Evolutionary conservation across 2,329 filamentous ascomycete species (phyloP).

Genomic region (Alternaria angustiovoidea): DNA sequence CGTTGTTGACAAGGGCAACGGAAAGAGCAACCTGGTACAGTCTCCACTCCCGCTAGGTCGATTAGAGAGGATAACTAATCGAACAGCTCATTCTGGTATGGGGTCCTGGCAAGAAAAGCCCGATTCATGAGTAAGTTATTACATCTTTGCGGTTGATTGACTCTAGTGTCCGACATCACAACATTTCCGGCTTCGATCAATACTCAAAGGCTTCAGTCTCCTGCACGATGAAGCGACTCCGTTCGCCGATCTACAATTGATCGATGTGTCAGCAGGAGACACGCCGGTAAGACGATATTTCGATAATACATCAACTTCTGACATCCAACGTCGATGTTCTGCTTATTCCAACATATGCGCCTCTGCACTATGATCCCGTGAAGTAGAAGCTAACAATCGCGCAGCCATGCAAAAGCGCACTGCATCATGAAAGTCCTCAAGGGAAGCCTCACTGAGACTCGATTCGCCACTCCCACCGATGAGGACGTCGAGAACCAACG

Average conservation of each 20-base stretch:
- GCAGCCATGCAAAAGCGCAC: constrained; percentile 72
- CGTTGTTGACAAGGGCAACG: constrained; percentile 88
- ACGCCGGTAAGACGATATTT: constrained; percentile 34
- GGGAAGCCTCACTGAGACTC: constrained; percentile 80
- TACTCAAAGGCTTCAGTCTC: constrained; percentile 25
- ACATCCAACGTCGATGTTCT: not conserved
- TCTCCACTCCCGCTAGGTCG: not conserved
- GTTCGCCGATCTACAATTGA: constrained; percentile 35
- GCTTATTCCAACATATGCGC: not conserved
- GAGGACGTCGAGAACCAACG: constrained; percentile 56
- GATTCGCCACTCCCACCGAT: constrained; percentile 74
- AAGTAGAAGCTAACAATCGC: constrained; percentile 3
- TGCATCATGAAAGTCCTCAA: constrained; percentile 90
- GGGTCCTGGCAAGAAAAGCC: constrained; percentile 82
- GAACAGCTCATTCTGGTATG: constrained; percentile 83
- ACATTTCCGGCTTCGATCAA: not conserved
- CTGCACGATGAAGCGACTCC: constrained; percentile 40
- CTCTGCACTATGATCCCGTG: not conserved
- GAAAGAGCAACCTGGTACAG: constrained; percentile 75
- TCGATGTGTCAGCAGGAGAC: constrained; percentile 42
- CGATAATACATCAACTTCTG: not conserved
- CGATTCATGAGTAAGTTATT: constrained; percentile 74
- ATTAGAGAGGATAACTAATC: constrained; percentile 12
- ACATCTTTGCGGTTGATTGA: constrained; percentile 20
- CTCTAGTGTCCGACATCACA: constrained; percentile 16